Percentiles rank a stretch among this genome's conserved stretches.
phyloP scores from a whole-genome alignment of 331 rosid species.

The Quercus lobata region DNA sequence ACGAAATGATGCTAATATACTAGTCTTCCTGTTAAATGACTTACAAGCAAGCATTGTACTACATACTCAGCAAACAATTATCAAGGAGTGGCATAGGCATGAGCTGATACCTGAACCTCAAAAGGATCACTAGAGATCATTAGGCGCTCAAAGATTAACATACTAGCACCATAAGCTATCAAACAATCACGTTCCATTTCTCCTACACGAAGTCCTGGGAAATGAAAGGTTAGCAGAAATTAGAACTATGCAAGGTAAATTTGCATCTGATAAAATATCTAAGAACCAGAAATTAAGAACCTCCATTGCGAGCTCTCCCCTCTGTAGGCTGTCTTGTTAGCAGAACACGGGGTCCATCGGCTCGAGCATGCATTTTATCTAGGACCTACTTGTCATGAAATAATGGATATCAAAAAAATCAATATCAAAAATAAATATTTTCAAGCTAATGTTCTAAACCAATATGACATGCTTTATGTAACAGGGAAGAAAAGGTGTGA shows the following conservation, averaged over 20 bases:
- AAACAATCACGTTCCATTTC: slow-evolving; percentile 98
- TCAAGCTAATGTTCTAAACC: neutral
- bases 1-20: neutral
- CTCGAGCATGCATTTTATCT: slow-evolving; percentile 98
- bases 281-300: slow-evolving; percentile 28
- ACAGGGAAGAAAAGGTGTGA: neutral
- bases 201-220: slow-evolving; percentile 85
- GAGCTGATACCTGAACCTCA: slow-evolving; percentile 71
- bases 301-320: slow-evolving; percentile 97
- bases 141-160: slow-evolving; percentile 83
- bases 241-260: neutral
- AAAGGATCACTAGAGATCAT: slow-evolving; percentile 91
- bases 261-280: neutral
- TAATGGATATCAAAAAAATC: neutral
- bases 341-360: slow-evolving; percentile 69
- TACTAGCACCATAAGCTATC: slow-evolving; percentile 98
- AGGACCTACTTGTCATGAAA: slow-evolving; percentile 55
- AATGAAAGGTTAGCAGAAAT: slow-evolving; percentile 10
- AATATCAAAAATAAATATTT: neutral
- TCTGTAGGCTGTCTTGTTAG: slow-evolving; percentile 93
- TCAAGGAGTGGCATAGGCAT: neutral
- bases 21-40: neutral
- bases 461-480: neutral
- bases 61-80: neutral
- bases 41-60: neutral